phyloP scores from a whole-genome alignment of 306 rosid species.

The Acacia melanoxylon region DNA sequence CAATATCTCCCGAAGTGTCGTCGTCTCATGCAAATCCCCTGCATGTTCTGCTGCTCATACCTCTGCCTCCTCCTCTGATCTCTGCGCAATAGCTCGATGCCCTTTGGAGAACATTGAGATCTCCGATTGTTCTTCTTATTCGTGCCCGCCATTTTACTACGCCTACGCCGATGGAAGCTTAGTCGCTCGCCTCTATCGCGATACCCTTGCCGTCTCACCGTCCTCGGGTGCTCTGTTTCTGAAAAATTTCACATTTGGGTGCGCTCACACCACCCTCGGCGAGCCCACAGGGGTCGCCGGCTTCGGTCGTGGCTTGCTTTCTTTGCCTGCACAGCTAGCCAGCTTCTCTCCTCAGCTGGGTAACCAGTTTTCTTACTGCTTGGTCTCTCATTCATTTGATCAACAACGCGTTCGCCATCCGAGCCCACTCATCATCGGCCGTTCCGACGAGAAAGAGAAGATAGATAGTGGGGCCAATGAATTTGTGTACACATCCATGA shows the following conservation, averaged over 20 bases:
- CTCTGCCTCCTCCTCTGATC: constrained; percentile 52
- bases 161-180: constrained; percentile 94
- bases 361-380: constrained; percentile 79
- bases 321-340: constrained; percentile 80
- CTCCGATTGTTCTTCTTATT: constrained; percentile 59
- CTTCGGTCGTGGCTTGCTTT: constrained; percentile 76
- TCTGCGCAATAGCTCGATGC: constrained; percentile 83
- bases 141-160: constrained; percentile 85
- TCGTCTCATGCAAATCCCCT: constrained; percentile 63
- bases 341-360: constrained; percentile 67
- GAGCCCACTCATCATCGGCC: constrained; percentile 89
- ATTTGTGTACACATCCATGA: constrained; percentile 74
- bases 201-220: constrained; percentile 46
- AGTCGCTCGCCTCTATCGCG: constrained; percentile 57
- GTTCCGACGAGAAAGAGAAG: constrained; percentile 33
- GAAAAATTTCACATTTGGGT: constrained; percentile 79
- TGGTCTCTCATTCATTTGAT: constrained; percentile 83
- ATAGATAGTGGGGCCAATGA: constrained; percentile 15
- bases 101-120: constrained; percentile 74
- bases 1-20: constrained; percentile 38
- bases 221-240: constrained; percentile 52
- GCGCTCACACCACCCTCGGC: constrained; percentile 83
- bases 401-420: constrained; percentile 57
- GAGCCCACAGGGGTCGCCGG: constrained; percentile 97
- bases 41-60: constrained; percentile 79